Base-by-base conservation (phyloP, 2,329 filamentous ascomycete species). In the Plectosphaerella sp. region DNA sequence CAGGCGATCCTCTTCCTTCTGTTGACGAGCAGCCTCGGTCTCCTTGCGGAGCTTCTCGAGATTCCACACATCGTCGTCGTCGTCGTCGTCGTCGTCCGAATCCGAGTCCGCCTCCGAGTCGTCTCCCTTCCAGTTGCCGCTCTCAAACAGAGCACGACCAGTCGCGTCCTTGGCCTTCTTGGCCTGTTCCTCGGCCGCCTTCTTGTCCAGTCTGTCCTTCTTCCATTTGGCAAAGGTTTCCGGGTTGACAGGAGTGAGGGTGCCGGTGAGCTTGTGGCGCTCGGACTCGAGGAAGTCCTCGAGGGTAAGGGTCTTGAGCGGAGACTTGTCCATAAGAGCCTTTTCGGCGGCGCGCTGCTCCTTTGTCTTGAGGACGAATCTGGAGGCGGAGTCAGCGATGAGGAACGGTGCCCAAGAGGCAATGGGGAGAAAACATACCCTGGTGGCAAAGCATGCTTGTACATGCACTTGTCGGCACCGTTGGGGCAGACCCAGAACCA, bases 401-500 rank as follows among this genome's bases (percentile, higher is more conserved):
- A 45, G 58, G 69, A 58, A 70, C 67, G 47, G 47, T 57, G 50
- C 60, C 54, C 45, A 52, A 3, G 11, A 48, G 25, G 15, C 10
- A 33, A 33, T 14, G 22, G 10, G 37, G 9, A 18, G 54, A 50
- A 6, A 50, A 83, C 88, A 65, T 83, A 95, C 89, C 94, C 94
- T 65, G 92, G 89, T 62, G 95, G 94, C 63, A 99, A 79, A 64
- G 89, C 91, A 71, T 99, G 94, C 73, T 89, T 92, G 69, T 99
- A 99, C 87, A 94, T 97, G 88, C 94, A 99, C 72, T 96, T 90
- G 67, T 99, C 88, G 58, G 89, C 93, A 59, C 91, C 92, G 65
- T 97, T 97, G 46, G 94, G 94, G 80, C 94, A 99, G 54, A 85
- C 80, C 94, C 94, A 99, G 74, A 99, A 97, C 94, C 94, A 99